Base-by-base conservation (phyloP, 1,284 basidiomycete species). In the Moniliella sp. region DNA sequence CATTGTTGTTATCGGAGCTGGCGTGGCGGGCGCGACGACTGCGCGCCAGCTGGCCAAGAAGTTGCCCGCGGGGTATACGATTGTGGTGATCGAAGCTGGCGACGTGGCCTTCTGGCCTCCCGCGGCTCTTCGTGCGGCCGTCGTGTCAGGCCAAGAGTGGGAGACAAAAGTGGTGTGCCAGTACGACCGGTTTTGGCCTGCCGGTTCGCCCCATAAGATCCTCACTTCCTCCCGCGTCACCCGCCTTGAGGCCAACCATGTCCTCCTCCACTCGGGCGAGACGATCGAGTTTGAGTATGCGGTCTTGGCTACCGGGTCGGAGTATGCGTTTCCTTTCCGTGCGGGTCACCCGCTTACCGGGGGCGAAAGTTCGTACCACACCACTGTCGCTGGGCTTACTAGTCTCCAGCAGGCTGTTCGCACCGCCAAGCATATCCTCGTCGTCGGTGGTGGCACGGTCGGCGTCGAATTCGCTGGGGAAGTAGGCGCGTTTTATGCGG, bases 381-480 rank as follows among this genome's bases (percentile, higher is more conserved):
- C n/a, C n/a, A n/a, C n/a, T n/a, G 15, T 39, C 11, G 33, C 31
- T 3, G 29, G 31, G 7, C 41, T 46, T 15, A 18, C 25, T 15
- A 31, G 27, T 14, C 25, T 40, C 18, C 46, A 49, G 29, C 32
- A 21, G 10, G 31, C 46, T 2, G 30, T 47, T 17, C 26, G 26
- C 10, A 27, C 12, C 3, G 44, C 48, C 5, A 32, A 42, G 30
- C 25, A 37, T 15, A 34, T 51, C 21, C 23, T 51, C 10, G 34
- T 49, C 4, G 33, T 51, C 4, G 48, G 48, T 9, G 48, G 46
- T 28, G 67, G 67, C 4, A 47, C 65, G 0, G 64, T 64, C 13
- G 66, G 66, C 3, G 45, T 66, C 17, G 67, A 68, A 39, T 48
- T 62, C 26, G 61, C 62, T 0, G 67, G 67, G 10, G 43, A 50